These are phyloP conservation scores for Ustilago trichophora DNA, from an alignment of 1,284 basidiomycete genomes.

Conservation along the genomic window DNA sequence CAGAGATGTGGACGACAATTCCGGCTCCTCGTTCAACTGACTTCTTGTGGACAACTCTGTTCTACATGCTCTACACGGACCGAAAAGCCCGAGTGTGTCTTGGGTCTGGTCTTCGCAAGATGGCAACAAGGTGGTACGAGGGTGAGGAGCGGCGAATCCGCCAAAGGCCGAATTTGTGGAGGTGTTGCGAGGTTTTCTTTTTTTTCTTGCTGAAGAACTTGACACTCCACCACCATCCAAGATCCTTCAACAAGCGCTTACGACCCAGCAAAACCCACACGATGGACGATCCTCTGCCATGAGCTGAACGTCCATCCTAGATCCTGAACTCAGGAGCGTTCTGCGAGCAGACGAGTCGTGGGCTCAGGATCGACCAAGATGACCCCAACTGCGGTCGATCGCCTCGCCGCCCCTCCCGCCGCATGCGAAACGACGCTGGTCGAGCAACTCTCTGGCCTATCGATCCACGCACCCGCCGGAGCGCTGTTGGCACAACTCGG, in stretches of 20 bases:
- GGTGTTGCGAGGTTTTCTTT: neutral
- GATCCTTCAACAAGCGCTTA: neutral
- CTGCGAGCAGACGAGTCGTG: conserved; percentile 26
- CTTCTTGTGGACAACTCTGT: too few relatives aligned
- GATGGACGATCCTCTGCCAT: conserved; percentile 10
- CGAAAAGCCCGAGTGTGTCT: too few relatives aligned
- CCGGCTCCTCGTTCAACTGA: too few relatives aligned
- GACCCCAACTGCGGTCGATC: conserved; percentile 6
- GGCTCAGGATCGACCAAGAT: conserved; percentile 26
- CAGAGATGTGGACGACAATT: too few relatives aligned
- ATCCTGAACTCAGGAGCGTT: conserved; percentile 27
- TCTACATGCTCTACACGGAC: too few relatives aligned
- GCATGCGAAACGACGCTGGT: conserved; percentile 4
- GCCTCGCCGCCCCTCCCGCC: neutral
- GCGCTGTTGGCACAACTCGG: conserved; percentile 19
- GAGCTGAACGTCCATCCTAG: conserved; percentile 1
- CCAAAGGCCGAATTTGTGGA: neutral
- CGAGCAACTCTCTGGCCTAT: conserved; percentile 8
- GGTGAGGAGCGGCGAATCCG: neutral
- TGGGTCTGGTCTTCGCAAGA: too few relatives aligned
- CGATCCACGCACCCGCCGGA: conserved; percentile 27
- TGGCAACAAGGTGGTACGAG: neutral
- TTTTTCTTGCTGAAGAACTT: too few relatives aligned
- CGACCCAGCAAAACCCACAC: neutral
- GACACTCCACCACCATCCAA: neutral